Conservation (phyloP, 2,329 filamentous ascomycete genomes). For the Rasamsonia emersonii region DNA sequence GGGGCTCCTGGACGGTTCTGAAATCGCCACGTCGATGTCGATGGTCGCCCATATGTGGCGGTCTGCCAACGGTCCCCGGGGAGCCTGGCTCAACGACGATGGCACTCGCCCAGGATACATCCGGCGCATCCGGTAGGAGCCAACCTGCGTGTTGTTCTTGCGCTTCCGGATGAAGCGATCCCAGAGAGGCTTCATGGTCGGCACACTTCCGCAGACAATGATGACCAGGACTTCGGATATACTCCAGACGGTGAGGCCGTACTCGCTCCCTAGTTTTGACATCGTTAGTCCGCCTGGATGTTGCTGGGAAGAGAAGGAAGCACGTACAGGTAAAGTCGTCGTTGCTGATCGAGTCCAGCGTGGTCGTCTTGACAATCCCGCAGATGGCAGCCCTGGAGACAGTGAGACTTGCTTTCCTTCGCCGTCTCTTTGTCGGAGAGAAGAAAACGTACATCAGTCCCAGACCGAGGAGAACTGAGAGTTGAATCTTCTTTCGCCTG, state of each 20-base stretch:
- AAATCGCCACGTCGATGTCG: no score
- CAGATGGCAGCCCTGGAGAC: conserved; percentile 3
- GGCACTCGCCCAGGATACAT: no score
- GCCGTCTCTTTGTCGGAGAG: neutral
- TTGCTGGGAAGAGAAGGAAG: conserved; percentile 1
- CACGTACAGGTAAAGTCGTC: conserved; percentile 3
- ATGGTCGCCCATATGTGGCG: no score
- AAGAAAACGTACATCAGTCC: conserved; percentile 1
- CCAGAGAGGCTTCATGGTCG: conserved; percentile 1
- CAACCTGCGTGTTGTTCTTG: no score
- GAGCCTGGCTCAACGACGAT: no score
- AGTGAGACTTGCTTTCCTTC: no score
- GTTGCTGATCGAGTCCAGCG: conserved; percentile 1
- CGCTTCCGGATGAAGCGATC: no score
- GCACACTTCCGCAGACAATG: conserved; percentile 1
- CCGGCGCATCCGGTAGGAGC: no score
- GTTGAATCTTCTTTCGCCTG: neutral
- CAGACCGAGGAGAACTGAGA: conserved; percentile 2
- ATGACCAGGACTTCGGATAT: conserved; percentile 2
- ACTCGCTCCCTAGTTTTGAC: conserved; percentile 2
- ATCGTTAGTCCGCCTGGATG: no score
- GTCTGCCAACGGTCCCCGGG: no score
- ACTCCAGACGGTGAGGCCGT: neutral
- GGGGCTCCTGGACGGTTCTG: no score
- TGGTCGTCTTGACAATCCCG: conserved; percentile 5